A percentile compares a stretch with the other conserved stretches of the same genome.
phyloP scores from a whole-genome alignment of 495 filamentous ascomycete genomes.

The Umbilicaria muhlenbergii region DNA sequence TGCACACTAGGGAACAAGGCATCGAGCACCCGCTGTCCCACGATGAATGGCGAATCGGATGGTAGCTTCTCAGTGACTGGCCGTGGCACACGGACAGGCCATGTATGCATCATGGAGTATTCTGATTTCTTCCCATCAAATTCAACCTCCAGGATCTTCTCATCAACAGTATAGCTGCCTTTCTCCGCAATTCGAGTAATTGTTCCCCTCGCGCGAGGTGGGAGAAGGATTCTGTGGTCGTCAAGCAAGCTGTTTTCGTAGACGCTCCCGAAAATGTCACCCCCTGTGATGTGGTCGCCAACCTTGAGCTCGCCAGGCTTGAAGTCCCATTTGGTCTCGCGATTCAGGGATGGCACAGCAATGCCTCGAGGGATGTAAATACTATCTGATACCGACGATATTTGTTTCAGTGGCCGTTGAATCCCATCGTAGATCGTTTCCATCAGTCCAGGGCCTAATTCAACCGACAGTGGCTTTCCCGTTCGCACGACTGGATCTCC shows the following conservation, averaged over 20 bases:
- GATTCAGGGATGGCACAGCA: constrained; percentile 71
- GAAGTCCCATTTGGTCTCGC: constrained; percentile 89
- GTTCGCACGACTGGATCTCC: constrained; percentile 85
- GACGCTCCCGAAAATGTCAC: constrained; percentile 85
- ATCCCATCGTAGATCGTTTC: constrained; percentile 99
- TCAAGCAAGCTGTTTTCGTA: constrained; percentile 92
- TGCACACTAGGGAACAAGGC: constrained; percentile 96
- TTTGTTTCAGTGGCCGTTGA: constrained; percentile 80
- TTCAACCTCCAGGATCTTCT: constrained; percentile 90
- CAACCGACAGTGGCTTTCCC: constrained; percentile 90
- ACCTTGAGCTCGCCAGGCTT: constrained; percentile 72
- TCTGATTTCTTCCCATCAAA: constrained; percentile 92
- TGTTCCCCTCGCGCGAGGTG: constrained; percentile 75
- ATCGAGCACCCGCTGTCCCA: constrained; percentile 92
- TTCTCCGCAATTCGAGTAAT: constrained; percentile 81
- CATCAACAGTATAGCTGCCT: constrained; percentile 84
- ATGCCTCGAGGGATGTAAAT: constrained; percentile 98
- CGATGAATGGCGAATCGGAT: constrained; percentile 77
- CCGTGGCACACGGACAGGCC: constrained; percentile 95
- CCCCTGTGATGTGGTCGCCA: constrained; percentile 91
- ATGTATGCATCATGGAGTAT: constrained; percentile 94
- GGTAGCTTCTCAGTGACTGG: constrained; percentile 81
- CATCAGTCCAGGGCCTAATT: constrained; percentile 92
- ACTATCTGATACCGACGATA: constrained; percentile 56
- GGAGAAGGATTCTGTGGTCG: constrained; percentile 91